These are phyloP conservation scores for Neofusicoccum parvum DNA, from an alignment of 2,329 filamentous ascomycete species.

Conservation along the genomic window DNA sequence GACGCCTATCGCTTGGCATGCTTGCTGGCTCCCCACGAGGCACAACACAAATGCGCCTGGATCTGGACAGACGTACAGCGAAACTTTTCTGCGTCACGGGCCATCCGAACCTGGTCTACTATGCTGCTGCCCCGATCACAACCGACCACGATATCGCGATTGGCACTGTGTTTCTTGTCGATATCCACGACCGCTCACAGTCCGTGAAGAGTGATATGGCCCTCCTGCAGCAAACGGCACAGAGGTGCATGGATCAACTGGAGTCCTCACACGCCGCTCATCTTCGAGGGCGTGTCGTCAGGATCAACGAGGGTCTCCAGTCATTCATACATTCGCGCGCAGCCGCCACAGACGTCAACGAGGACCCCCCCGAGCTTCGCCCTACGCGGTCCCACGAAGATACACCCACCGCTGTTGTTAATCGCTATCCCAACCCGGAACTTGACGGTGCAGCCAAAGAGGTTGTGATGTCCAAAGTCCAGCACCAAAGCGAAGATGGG, in stretches of 20 bases:
- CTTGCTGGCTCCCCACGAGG: neutral
- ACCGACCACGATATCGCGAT: conserved; percentile 20
- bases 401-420: no score
- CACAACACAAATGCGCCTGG: neutral
- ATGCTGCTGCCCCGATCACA: conserved; percentile 19
- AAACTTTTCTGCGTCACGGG: neutral
- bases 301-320: neutral
- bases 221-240: neutral
- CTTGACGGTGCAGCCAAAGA: no score
- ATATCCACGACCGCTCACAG: neutral
- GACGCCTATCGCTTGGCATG: neutral
- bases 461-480: no score
- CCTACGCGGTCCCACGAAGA: no score
- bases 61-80: neutral
- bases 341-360: no score
- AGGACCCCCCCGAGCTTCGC: no score
- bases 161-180: conserved; percentile 23
- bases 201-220: conserved; percentile 2
- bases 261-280: conserved; percentile 16
- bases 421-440: no score
- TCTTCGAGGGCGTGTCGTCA: neutral
- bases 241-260: conserved; percentile 21
- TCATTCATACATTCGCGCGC: no score
- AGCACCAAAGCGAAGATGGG: no score
- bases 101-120: conserved; percentile 7